These are phyloP conservation scores for Eremochloa ophiuroides DNA, from an alignment of 176 grass and related monocot species.

Conservation along the genomic window DNA sequence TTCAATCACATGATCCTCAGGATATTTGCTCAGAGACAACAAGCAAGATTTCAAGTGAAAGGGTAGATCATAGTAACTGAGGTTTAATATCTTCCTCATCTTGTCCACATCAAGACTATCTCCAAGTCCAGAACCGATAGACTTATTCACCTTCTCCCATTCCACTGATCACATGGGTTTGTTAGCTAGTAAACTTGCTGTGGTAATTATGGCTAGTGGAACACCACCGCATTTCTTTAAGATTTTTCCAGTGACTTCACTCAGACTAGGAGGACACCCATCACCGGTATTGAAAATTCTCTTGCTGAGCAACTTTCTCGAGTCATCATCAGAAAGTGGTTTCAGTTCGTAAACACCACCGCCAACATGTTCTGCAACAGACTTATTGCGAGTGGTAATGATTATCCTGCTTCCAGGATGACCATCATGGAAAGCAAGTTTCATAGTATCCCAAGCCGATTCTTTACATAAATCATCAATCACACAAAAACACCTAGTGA, in stretches of 20 bases:
- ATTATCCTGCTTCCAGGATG: neutral
- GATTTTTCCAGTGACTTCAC: neutral
- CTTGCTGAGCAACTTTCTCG: neutral
- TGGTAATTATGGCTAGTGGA: neutral
- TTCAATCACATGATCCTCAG: neutral
- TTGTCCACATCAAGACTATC: neutral
- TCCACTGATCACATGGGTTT: neutral
- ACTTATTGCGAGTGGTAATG: neutral
- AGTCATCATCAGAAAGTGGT: neutral
- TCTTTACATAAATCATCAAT: slow-evolving; percentile 15
- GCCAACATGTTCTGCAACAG: neutral
- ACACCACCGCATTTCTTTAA: neutral
- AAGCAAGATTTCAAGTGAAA: neutral
- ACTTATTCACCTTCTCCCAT: slow-evolving; percentile 1
- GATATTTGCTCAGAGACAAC: neutral
- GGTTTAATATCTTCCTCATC: neutral
- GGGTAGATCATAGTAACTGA: neutral
- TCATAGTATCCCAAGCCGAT: neutral
- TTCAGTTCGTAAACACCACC: neutral
- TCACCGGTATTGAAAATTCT: neutral
- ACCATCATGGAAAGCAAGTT: neutral
- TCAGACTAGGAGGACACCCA: neutral
- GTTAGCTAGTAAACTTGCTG: neutral
- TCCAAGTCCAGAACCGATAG: neutral
- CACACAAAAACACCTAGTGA: neutral